Conservation (phyloP, 306 rosid genomes). For the Cercis canadensis region DNA sequence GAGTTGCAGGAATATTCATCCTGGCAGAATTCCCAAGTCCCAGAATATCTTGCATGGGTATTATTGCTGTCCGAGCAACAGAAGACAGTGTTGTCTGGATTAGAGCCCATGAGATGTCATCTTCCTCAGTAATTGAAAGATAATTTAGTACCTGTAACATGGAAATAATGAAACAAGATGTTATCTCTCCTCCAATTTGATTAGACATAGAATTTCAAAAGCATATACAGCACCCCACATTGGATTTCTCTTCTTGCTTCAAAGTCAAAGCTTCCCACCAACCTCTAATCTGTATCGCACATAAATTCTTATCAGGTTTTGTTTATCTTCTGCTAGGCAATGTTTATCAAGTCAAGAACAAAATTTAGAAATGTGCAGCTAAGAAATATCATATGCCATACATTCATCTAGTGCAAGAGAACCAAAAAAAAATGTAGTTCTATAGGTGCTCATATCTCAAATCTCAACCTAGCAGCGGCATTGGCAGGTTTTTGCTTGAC, state of each 20-base stretch:
- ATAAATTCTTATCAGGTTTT: conserved; percentile 36
- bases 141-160: conserved; percentile 68
- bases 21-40: conserved; percentile 81
- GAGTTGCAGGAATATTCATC: conserved; percentile 98
- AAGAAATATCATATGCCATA: conserved; percentile 25
- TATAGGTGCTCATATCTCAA: neutral
- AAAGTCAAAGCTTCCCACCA: conserved; percentile 92
- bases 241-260: conserved; percentile 73
- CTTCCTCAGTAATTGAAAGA: conserved; percentile 62
- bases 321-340: conserved; percentile 5
- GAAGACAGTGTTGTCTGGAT: conserved; percentile 68
- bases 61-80: conserved; percentile 80
- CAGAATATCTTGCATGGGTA: conserved; percentile 94
- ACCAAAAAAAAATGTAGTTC: conserved; percentile 7
- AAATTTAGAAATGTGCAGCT: conserved; percentile 17
- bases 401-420: conserved; percentile 1
- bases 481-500: neutral
- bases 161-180: conserved; percentile 20
- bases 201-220: conserved; percentile 18
- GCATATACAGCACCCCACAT: conserved; percentile 52
- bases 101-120: conserved; percentile 77
- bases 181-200: conserved; percentile 13
- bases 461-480: neutral
- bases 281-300: conserved; percentile 65
- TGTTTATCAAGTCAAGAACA: conserved; percentile 20